Conservation (phyloP, 2,329 filamentous ascomycete genomes). For the Epichloe sibirici region DNA sequence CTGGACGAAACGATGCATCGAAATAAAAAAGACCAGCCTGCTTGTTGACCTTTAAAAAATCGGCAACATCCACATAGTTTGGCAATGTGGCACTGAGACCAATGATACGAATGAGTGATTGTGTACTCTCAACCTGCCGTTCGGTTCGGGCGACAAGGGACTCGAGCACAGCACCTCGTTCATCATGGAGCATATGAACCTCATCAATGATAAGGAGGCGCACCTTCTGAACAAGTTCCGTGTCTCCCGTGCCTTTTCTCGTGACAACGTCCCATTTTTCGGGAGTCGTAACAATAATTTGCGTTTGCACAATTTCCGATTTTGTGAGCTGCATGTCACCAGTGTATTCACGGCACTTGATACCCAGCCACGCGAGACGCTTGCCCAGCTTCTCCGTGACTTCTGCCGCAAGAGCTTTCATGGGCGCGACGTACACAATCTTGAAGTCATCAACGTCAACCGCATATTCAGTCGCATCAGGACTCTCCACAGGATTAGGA, state of each 20-base stretch:
- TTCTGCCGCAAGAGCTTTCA: conserved; percentile 96
- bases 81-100: conserved; percentile 91
- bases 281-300: conserved; percentile 96
- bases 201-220: conserved; percentile 94
- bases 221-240: conserved; percentile 94
- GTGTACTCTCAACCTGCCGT: conserved; percentile 93
- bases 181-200: conserved; percentile 98
- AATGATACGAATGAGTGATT: conserved; percentile 91
- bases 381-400: conserved; percentile 91
- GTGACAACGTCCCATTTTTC: conserved; percentile 99
- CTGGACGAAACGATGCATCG: conserved; percentile 87
- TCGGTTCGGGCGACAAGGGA: conserved; percentile 91
- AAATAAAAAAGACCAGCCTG: conserved; percentile 93
- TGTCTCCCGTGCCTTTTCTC: conserved; percentile 91
- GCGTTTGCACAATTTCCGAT: conserved; percentile 85
- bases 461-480: conserved; percentile 62
- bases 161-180: conserved; percentile 89
- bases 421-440: conserved; percentile 95
- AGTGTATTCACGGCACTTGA: conserved; percentile 86
- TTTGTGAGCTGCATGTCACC: conserved; percentile 99
- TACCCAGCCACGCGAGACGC: conserved; percentile 82
- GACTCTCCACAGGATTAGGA: conserved; percentile 67
- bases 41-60: conserved; percentile 93
- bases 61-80: conserved; percentile 92
- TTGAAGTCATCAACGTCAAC: conserved; percentile 88